These are phyloP conservation scores for Pseudevernia furfuracea DNA, from an alignment of 495 filamentous ascomycete species.

Conservation along the genomic window DNA sequence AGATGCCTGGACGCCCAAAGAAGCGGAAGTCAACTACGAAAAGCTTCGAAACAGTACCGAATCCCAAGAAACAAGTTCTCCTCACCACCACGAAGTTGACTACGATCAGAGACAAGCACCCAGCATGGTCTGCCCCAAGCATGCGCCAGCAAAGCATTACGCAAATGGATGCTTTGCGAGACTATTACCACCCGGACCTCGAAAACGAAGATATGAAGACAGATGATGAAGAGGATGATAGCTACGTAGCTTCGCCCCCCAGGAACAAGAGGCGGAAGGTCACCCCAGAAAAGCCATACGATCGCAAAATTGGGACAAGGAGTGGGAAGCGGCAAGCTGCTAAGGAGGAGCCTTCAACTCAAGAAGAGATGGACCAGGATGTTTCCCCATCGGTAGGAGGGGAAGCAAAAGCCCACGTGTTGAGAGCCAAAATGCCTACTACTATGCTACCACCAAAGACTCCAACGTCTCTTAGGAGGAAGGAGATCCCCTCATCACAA, in stretches of 20 bases:
- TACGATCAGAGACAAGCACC: constrained; percentile 5
- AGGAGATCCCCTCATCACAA: constrained; percentile 35
- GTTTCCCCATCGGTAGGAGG: not conserved
- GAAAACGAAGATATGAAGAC: constrained; percentile 19
- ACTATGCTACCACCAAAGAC: constrained; percentile 21
- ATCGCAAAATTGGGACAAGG: constrained; percentile 14
- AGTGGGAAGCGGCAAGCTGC: constrained; percentile 16
- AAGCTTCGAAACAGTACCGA: not conserved
- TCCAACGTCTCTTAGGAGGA: constrained; percentile 21
- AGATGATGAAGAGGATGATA: constrained; percentile 16
- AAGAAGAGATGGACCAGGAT: not conserved
- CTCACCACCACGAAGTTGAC: constrained; percentile 5
- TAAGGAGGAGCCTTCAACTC: not conserved
- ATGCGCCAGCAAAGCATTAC: constrained; percentile 29
- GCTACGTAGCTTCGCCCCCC: not conserved
- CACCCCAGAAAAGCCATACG: not conserved
- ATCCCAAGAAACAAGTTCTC: constrained; percentile 12
- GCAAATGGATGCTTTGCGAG: constrained; percentile 25
- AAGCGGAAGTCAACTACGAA: constrained; percentile 4
- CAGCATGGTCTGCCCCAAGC: constrained; percentile 19
- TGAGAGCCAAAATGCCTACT: not conserved
- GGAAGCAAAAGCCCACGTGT: not conserved
- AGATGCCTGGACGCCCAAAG: constrained; percentile 2
- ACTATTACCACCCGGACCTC: constrained; percentile 15
- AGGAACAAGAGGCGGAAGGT: constrained; percentile 18